Evolutionary conservation across 2,329 filamentous ascomycete species (phyloP).

Genomic region (Claviceps sp.): DNA sequence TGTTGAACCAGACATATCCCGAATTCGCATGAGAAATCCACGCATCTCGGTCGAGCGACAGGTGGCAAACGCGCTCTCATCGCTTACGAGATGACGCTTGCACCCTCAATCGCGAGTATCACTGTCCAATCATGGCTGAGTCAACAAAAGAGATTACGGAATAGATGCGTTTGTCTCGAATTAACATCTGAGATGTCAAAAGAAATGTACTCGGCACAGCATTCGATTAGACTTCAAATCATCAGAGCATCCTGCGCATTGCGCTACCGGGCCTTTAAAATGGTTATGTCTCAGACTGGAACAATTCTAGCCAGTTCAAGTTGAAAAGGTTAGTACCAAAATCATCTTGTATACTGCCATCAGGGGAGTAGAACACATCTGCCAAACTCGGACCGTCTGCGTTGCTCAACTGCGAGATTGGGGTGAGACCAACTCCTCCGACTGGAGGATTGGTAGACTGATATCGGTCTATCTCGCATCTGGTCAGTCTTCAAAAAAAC

Average conservation of each 20-base stretch:
- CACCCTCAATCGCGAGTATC: background rate
- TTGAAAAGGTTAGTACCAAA: background rate
- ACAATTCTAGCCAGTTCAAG: conserved; percentile 1
- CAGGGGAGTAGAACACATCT: background rate
- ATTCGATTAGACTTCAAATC: background rate
- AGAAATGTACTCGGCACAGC: background rate
- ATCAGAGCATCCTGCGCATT: background rate
- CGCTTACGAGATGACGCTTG: background rate
- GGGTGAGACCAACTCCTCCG: background rate
- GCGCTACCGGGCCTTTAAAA: background rate
- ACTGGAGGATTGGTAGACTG: background rate
- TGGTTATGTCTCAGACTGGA: background rate
- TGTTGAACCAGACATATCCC: background rate
- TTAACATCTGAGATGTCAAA: background rate
- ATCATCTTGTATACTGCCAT: background rate
- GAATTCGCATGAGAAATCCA: background rate
- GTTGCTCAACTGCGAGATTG: background rate
- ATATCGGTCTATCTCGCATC: background rate
- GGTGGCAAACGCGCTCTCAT: background rate
- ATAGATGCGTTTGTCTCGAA: background rate
- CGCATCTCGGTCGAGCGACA: background rate
- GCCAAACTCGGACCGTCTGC: background rate
- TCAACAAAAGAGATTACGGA: background rate
- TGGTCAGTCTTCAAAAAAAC: background rate
- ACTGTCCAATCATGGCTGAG: background rate